Conservation (phyloP, 208 protist genomes). For the Wallacemonas sp. region DNA sequence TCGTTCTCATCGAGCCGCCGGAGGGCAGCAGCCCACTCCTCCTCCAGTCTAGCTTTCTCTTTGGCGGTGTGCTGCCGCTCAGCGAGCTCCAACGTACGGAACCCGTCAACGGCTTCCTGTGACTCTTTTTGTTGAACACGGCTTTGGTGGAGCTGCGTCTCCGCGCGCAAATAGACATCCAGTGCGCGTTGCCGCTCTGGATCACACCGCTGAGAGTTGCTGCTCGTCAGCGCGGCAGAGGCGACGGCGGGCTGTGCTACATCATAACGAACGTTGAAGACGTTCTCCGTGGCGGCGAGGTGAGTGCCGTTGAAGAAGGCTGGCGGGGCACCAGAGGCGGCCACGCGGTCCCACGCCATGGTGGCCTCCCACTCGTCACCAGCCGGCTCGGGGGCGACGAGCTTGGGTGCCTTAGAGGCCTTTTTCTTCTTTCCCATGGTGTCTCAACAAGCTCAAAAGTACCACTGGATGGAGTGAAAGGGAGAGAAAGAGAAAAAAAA, state of each 20-base stretch:
- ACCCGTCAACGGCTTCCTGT: conserved; percentile 19
- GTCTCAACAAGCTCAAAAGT: neutral
- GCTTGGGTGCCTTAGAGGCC: conserved; percentile 20
- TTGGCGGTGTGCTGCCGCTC: conserved; percentile 24
- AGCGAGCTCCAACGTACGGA: conserved; percentile 25
- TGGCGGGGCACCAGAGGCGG: conserved; percentile 28
- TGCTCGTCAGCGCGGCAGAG: neutral
- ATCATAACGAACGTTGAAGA: conserved; percentile 30
- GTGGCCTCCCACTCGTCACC: conserved; percentile 51
- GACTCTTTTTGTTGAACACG: conserved; percentile 8
- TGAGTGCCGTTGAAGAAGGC: conserved; percentile 40
- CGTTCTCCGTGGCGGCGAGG: conserved; percentile 32
- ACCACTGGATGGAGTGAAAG: neutral
- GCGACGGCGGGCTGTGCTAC: neutral
- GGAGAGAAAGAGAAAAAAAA: neutral
- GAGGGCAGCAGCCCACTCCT: conserved; percentile 2
- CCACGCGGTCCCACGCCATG: conserved; percentile 41
- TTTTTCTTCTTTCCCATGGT: conserved; percentile 26
- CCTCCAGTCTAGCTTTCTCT: conserved; percentile 15
- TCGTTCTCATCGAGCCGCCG: conserved; percentile 6
- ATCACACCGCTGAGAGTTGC: neutral
- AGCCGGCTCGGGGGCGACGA: conserved; percentile 51
- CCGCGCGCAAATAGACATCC: conserved; percentile 26
- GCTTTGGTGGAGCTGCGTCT: conserved; percentile 18
- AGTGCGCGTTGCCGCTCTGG: conserved; percentile 21